A percentile compares a stretch with the other conserved stretches of the same genome.
Evolutionary conservation across 2,329 filamentous ascomycete genomes (phyloP).

Genomic region (Arthrinium puccinioides): DNA sequence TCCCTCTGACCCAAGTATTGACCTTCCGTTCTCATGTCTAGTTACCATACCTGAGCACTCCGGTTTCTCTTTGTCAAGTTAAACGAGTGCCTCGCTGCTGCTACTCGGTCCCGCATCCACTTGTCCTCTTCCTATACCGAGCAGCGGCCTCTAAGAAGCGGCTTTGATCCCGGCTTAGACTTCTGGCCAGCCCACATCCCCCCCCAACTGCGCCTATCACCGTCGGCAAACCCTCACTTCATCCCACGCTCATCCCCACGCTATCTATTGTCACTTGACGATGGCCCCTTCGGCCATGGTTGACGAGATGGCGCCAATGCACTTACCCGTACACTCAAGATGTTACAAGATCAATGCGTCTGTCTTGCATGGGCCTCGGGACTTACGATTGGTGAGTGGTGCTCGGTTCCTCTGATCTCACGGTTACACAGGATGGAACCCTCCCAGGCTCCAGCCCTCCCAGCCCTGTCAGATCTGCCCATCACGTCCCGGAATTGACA

Average conservation of each 20-base stretch:
- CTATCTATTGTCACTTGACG: constrained; percentile 17
- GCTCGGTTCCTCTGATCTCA: constrained; percentile 11
- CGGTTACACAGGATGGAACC: constrained; percentile 20
- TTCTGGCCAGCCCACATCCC: constrained; percentile 6
- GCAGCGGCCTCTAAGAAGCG: not conserved
- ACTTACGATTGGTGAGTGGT: constrained; percentile 47
- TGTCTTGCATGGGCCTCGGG: constrained; percentile 49
- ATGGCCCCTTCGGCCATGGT: constrained; percentile 45
- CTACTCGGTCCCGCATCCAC: not conserved
- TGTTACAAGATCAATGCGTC: constrained; percentile 41
- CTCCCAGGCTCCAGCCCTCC: too few relatives aligned
- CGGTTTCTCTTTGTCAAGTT: constrained; percentile 1
- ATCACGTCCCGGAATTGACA: constrained; percentile 5
- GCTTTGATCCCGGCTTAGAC: not conserved
- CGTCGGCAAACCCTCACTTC: constrained; percentile 8
- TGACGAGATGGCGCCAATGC: constrained; percentile 32
- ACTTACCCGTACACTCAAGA: constrained; percentile 35
- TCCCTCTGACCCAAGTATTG: constrained; percentile 8
- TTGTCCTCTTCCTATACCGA: not conserved
- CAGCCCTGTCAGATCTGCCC: constrained; percentile 4
- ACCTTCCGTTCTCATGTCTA: constrained; percentile 4
- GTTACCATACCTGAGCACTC: too few relatives aligned
- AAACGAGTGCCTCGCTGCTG: not conserved
- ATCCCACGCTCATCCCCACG: constrained; percentile 29
- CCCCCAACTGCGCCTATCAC: constrained; percentile 7